Percentiles rank a stretch among this genome's conserved stretches.
Conservation (phyloP, 441 rosid species). For the Jatropha multifida region DNA sequence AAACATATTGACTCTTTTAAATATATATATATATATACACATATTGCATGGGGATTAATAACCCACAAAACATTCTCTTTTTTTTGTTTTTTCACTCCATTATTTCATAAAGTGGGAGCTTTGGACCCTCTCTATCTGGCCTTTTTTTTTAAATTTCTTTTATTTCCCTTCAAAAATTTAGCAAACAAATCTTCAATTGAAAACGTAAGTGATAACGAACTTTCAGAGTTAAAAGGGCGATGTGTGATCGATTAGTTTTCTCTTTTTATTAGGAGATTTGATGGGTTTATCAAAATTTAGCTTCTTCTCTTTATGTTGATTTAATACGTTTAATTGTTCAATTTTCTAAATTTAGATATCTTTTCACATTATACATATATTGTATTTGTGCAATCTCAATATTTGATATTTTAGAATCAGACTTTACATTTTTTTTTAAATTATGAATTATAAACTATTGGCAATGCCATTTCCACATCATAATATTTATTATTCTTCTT, state of each 20-base stretch:
- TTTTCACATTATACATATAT: no score
- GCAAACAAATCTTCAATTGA: conserved; percentile 25
- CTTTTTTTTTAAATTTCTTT: background rate
- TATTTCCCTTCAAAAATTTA: conserved; percentile 24
- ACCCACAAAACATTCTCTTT: conserved; percentile 29
- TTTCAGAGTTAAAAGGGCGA: conserved; percentile 7
- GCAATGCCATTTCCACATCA: no score
- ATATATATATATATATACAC: background rate
- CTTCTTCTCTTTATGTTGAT: no score
- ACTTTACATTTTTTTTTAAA: no score
- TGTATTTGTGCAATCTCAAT: no score
- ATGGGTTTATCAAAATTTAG: no score
- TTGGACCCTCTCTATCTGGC: conserved; percentile 37
- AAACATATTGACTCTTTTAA: background rate
- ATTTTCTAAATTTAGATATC: no score
- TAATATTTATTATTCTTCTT: no score
- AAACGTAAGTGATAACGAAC: conserved; percentile 28
- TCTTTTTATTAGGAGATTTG: no score
- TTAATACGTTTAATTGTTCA: no score
- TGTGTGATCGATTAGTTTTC: conserved; percentile 13
- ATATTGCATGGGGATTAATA: conserved; percentile 41
- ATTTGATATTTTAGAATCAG: no score
- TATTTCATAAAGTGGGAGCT: conserved; percentile 60
- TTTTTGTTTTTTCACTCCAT: conserved; percentile 28
- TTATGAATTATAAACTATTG: no score